Conservation (phyloP, 2,329 filamentous ascomycete species). For the Fusarium sp. region DNA sequence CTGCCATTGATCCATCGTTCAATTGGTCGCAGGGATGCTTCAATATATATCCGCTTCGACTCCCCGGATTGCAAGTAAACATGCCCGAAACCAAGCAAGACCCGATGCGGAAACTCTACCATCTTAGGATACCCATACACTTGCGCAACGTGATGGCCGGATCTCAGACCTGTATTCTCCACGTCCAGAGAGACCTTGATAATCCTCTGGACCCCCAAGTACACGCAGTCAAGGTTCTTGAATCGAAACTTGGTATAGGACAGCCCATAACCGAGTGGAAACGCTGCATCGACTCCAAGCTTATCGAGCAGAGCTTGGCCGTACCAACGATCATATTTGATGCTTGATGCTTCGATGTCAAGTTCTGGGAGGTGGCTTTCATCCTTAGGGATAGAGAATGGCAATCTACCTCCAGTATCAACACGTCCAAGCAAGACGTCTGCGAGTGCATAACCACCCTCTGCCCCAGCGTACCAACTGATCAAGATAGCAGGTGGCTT, state of each 20-base stretch:
- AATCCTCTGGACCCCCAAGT: not conserved
- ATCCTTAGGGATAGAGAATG: constrained; percentile 21
- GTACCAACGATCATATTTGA: constrained; percentile 31
- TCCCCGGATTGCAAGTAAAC: not conserved
- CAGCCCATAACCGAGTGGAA: constrained; percentile 33
- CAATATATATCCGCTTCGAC: not conserved
- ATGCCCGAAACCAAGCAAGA: not conserved
- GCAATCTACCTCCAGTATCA: constrained; percentile 18
- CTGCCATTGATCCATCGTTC: not conserved
- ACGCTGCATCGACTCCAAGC: constrained; percentile 12
- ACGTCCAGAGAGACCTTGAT: not conserved
- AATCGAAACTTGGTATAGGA: constrained; percentile 28
- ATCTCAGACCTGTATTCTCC: constrained; percentile 5
- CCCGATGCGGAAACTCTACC: not conserved
- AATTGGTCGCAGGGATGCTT: not conserved
- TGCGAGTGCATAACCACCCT: constrained; percentile 30
- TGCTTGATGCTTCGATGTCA: constrained; percentile 14
- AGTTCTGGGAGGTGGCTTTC: constrained; percentile 27
- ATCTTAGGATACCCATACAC: constrained; percentile 19
- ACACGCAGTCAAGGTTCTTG: not conserved
- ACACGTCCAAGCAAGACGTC: constrained; percentile 17
- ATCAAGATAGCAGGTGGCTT: constrained; percentile 11
- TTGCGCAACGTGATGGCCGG: constrained; percentile 23
- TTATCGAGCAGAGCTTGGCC: constrained; percentile 32
- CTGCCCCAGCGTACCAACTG: constrained; percentile 33